Percentiles rank a stretch among this genome's conserved stretches.
Conservation (phyloP, 1,284 basidiomycete genomes). For the Ganoderma sinense region DNA sequence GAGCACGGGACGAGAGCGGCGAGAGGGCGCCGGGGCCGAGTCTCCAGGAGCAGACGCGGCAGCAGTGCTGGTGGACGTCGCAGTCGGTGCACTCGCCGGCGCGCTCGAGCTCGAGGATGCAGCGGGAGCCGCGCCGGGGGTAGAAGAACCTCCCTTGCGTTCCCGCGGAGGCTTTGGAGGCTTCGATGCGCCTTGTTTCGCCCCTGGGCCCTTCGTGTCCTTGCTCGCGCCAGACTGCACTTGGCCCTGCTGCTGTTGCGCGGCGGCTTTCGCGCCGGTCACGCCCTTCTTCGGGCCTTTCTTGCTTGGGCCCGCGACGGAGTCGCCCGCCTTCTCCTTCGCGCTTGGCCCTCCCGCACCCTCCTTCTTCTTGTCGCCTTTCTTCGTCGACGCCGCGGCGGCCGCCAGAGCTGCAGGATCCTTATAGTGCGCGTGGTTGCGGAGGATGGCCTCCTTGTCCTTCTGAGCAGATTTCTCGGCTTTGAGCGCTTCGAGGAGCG, state of each 20-base stretch:
- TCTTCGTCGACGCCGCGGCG: constrained; percentile 41
- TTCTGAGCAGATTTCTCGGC: constrained; percentile 78
- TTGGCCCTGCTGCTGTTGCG: constrained; percentile 20
- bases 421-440: constrained; percentile 75
- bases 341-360: constrained; percentile 29
- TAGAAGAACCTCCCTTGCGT: constrained; percentile 21
- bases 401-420: constrained; percentile 42
- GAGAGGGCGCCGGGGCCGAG: constrained; percentile 31
- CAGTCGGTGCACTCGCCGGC: constrained; percentile 6
- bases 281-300: constrained; percentile 52
- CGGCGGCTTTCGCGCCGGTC: constrained; percentile 36
- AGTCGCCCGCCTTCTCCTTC: constrained; percentile 30
- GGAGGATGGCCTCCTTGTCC: constrained; percentile 74
- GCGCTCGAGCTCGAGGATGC: constrained; percentile 9
- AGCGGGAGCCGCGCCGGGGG: constrained; percentile 29
- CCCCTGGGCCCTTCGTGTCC: constrained; percentile 30
- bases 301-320: constrained; percentile 38
- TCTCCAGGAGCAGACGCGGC: constrained; percentile 16
- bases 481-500: constrained; percentile 88
- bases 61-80: constrained; percentile 8
- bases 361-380: constrained; percentile 64
- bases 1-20: constrained; percentile 61
- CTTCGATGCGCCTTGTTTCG: constrained; percentile 18
- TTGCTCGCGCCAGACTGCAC: constrained; percentile 24
- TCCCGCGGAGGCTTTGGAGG: constrained; percentile 26